Conservation (phyloP, 805 yeast genomes). For the Teunomyces cretensis region DNA sequence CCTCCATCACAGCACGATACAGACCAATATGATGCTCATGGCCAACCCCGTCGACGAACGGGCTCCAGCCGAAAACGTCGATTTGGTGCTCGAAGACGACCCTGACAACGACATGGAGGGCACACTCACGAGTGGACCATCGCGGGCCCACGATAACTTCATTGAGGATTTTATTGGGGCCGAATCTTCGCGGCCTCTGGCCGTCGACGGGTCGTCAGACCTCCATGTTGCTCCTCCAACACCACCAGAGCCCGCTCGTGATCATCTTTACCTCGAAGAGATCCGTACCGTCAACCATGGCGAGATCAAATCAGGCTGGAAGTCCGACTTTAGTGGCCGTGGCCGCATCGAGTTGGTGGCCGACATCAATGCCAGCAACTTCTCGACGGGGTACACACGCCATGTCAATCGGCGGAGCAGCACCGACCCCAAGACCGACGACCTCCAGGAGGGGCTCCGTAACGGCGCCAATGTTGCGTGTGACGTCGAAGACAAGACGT, state of each 20-base stretch:
- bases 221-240: too few relatives aligned
- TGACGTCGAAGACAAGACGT: constrained; percentile 77
- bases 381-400: constrained; percentile 50
- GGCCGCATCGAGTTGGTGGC: constrained; percentile 83
- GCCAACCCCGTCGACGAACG: constrained; percentile 3
- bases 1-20: constrained; percentile 30
- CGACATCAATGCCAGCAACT: constrained; percentile 59
- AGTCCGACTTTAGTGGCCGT: constrained; percentile 75
- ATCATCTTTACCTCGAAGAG: constrained; percentile 63
- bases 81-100: constrained; percentile 11
- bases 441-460: constrained; percentile 24
- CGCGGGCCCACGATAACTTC: constrained; percentile 24
- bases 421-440: constrained; percentile 26
- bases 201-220: neutral
- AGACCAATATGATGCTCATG: constrained; percentile 19
- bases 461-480: constrained; percentile 62
- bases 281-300: constrained; percentile 72
- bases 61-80: neutral
- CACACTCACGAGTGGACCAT: constrained; percentile 14
- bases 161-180: constrained; percentile 24
- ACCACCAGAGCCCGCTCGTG: constrained; percentile 1
- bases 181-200: too few relatives aligned
- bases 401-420: constrained; percentile 48
- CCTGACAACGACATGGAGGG: constrained; percentile 16
- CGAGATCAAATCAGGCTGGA: constrained; percentile 91